Evolutionary conservation across 345 rosid genomes (phyloP).

Genomic region (Hypericum androsaemum): DNA sequence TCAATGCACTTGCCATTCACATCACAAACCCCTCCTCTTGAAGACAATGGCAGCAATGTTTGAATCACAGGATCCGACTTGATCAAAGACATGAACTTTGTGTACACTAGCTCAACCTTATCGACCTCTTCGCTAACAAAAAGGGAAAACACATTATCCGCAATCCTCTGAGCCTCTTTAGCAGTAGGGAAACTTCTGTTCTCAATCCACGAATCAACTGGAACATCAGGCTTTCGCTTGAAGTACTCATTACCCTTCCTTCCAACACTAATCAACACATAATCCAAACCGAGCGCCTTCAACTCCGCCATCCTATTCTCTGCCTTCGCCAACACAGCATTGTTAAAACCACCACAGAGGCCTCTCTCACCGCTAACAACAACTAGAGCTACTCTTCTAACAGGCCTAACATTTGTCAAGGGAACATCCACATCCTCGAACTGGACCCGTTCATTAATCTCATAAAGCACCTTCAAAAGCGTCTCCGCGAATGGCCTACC

Average conservation of each 20-base stretch:
- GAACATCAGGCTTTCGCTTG: conserved; percentile 35
- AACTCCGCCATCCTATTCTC: conserved; percentile 46
- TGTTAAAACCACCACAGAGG: conserved; percentile 83
- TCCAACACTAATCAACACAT: conserved; percentile 58
- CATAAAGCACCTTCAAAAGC: conserved; percentile 42
- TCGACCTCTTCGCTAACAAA: conserved; percentile 76
- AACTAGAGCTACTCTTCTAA: conserved; percentile 65
- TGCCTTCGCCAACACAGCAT: conserved; percentile 48
- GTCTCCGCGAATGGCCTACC: conserved; percentile 62
- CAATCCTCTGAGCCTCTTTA: conserved; percentile 74
- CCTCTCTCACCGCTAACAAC: conserved; percentile 66
- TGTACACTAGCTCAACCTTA: conserved; percentile 73
- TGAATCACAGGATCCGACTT: conserved; percentile 68
- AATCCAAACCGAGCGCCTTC: conserved; percentile 48
- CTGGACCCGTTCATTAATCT: conserved; percentile 41
- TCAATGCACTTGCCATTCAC: conserved; percentile 60
- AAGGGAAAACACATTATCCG: conserved; percentile 66
- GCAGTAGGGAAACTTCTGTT: conserved; percentile 59
- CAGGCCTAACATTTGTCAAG: conserved; percentile 50
- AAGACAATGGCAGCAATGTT: conserved; percentile 49
- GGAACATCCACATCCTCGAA: conserved; percentile 63
- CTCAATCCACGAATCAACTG: conserved; percentile 41
- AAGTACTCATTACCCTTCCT: conserved; percentile 77
- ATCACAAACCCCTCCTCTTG: conserved; percentile 52
- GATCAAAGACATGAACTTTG: conserved; percentile 72